Evolutionary conservation across 345 rosid species (phyloP).

Genomic region (Hypericum androsaemum): DNA sequence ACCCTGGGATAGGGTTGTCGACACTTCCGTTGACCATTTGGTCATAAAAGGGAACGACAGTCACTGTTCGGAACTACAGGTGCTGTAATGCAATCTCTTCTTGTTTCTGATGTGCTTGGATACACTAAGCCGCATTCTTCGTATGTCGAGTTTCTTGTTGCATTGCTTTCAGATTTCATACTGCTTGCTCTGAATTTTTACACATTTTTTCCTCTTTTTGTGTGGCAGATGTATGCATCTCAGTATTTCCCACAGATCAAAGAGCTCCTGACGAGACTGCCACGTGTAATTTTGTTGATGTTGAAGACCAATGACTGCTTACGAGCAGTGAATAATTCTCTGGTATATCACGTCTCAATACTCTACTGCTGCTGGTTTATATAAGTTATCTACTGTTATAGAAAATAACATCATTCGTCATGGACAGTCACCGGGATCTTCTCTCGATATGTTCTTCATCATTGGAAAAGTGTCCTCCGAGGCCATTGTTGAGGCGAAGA

Average conservation of each 20-base stretch:
- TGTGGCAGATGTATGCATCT: conserved; percentile 77
- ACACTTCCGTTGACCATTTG: conserved; percentile 73
- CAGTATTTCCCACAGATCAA: conserved; percentile 79
- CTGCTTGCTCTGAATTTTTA: not conserved
- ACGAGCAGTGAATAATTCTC: conserved; percentile 67
- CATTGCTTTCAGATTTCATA: not conserved
- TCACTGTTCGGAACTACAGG: conserved; percentile 79
- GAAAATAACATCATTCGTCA: not conserved
- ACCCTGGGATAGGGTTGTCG: conserved; percentile 83
- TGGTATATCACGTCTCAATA: conserved; percentile 28
- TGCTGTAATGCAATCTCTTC: conserved; percentile 4
- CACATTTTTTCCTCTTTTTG: not conserved
- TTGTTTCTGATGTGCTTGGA: not conserved
- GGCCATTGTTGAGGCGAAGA: not conserved
- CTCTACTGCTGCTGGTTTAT: no score
- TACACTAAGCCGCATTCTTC: not conserved
- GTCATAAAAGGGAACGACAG: conserved; percentile 66
- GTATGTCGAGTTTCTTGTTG: conserved; percentile 3
- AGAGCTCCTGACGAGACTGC: conserved; percentile 85
- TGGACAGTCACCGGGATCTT: not conserved
- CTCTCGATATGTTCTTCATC: not conserved
- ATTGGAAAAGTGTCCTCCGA: not conserved
- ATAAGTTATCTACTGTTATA: no score
- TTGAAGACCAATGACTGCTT: conserved; percentile 94
- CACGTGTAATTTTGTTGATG: conserved; percentile 81